Conservation (phyloP, 345 rosid species). For the Rhodamnia rubescens region DNA sequence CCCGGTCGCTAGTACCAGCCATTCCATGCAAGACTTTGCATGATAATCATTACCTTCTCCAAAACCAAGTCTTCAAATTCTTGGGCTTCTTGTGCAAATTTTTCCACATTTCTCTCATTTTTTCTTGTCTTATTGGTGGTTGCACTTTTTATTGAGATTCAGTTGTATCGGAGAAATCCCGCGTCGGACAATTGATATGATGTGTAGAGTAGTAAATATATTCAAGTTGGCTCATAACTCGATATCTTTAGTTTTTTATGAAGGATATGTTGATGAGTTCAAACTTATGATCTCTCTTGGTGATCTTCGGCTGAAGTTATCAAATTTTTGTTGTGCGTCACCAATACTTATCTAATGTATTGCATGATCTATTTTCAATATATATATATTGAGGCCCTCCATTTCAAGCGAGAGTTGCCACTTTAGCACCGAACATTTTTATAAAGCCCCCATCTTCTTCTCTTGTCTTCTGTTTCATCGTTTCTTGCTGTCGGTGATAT, state of each 20-base stretch:
- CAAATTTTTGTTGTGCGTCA: no score
- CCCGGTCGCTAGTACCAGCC: slow-evolving; percentile 4
- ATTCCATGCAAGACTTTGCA: neutral
- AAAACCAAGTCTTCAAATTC: neutral
- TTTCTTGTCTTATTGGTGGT: neutral
- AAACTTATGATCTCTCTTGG: no score
- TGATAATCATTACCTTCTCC: neutral
- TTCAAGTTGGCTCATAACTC: no score
- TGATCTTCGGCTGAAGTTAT: no score
- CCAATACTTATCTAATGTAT: neutral
- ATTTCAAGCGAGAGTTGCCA: neutral
- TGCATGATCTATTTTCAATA: neutral
- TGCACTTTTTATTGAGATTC: neutral
- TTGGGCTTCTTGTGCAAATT: neutral
- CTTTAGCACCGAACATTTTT: neutral
- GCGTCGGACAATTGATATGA: no score
- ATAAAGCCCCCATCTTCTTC: neutral
- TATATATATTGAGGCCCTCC: neutral
- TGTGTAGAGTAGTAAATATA: no score
- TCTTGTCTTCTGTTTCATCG: neutral
- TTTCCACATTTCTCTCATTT: neutral
- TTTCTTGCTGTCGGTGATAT: neutral
- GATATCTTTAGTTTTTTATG: no score
- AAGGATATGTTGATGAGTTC: no score
- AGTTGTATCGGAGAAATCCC: no score